Base-by-base conservation (phyloP, 495 filamentous ascomycete genomes). In the Parmelia sp. region DNA sequence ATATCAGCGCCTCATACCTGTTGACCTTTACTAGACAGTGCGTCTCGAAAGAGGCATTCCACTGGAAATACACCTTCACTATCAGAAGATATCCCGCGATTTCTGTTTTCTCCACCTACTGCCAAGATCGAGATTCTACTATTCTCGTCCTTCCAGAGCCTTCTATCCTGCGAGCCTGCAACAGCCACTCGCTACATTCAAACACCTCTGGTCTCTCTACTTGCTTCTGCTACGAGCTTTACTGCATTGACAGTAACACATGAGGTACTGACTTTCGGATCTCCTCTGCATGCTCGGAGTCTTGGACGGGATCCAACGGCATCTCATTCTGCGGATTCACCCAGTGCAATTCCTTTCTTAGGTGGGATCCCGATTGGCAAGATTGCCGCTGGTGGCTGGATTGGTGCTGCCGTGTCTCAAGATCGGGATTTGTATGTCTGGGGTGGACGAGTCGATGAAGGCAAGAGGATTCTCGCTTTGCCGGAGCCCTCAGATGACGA, bases 341-440 rank as follows among this genome's bases (percentile, higher is more conserved):
- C 84, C 37, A 67, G 61, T 25, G 66, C 72, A 19, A 74, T 86
- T 35, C 67, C 77, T 8, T 79, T 79, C 59, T 74, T 88, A 17
- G 70, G 69, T 3, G 78, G 81, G 53, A 71, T 87, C 33, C 78
- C 79, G 14, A 79, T 88, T 61, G 69, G 53, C n/a, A 84, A 82
- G 61, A 74, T 89, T 33, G 77, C 79, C 10, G 72, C 75, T 1
- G 79, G 80, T 23, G 85, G 85, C 4, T 88, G 81, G 72, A 57
- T 82, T 2, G 74, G 79, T 0, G 84, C 82, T 0, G 87, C 85
- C 0, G 61, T 90, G 21, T 85, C 82, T 0, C 68, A 71, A 3
- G 82, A 83, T 4, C 71, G 77, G 49, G 86, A 86, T 69, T 70
- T 88, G 6, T 90, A 89, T 71, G 64, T 82, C 49, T 90, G 88